These are phyloP conservation scores for Ogataea nakhonphanomensis DNA, from an alignment of 805 yeast genomes.

Conservation along the genomic window DNA sequence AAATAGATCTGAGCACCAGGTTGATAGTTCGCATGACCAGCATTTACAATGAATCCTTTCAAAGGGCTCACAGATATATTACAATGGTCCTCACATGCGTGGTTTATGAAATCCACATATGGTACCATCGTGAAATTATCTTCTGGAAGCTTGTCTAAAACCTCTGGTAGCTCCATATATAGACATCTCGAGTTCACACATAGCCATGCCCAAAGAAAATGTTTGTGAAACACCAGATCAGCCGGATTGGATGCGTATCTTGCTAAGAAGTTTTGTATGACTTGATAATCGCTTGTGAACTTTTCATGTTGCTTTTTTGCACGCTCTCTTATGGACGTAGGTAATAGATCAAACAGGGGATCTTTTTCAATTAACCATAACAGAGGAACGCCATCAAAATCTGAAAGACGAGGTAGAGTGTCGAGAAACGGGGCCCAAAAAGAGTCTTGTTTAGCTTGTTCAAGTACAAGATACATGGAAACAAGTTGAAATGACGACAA, in stretches of 20 bases:
- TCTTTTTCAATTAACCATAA: conserved; percentile 47
- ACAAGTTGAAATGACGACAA: conserved; percentile 61
- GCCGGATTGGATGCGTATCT: not conserved
- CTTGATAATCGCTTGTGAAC: conserved; percentile 44
- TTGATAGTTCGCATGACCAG: conserved; percentile 32
- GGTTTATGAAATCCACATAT: conserved; percentile 84
- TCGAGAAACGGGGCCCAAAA: conserved; percentile 70
- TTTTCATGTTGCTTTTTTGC: conserved; percentile 39
- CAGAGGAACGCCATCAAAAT: conserved; percentile 57
- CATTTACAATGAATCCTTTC: conserved; percentile 52
- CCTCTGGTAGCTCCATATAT: conserved; percentile 59
- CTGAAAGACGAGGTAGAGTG: conserved; percentile 55
- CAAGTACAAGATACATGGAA: conserved; percentile 47
- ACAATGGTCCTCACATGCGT: conserved; percentile 51
- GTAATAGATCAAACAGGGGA: conserved; percentile 37
- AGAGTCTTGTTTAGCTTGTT: conserved; percentile 39
- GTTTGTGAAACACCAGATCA: conserved; percentile 17
- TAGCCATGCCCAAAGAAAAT: conserved; percentile 72
- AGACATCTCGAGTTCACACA: conserved; percentile 90
- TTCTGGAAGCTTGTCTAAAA: conserved; percentile 38
- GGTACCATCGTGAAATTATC: conserved; percentile 92
- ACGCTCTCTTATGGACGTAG: conserved; percentile 40
- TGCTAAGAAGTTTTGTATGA: conserved; percentile 30
- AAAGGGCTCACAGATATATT: conserved; percentile 33
- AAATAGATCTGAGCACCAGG: conserved; percentile 58